Percentiles rank a stretch among this genome's conserved stretches.
phyloP scores from a whole-genome alignment of 352 stramenopile genomes.

The Blastocystis sp. region DNA sequence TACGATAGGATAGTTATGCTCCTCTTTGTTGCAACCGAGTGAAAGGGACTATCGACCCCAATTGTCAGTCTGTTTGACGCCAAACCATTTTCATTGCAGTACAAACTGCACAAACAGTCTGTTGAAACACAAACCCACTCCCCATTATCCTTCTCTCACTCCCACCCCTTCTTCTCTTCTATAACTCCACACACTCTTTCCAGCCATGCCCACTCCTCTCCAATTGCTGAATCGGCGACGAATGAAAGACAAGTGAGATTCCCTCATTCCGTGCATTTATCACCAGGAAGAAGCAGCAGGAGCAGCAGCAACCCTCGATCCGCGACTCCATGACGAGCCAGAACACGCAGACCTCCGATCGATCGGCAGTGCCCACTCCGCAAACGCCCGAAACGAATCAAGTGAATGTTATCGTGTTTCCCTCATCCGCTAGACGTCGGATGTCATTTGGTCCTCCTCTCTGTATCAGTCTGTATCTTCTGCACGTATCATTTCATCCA shows the following conservation, averaged over 20 bases:
- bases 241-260: background rate
- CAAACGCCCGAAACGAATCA: background rate
- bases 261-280: background rate
- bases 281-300: background rate
- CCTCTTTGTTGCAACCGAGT: too few relatives aligned
- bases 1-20: too few relatives aligned
- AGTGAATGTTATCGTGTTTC: background rate
- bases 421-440: background rate
- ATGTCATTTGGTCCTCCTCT: constrained; percentile 40
- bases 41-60: too few relatives aligned
- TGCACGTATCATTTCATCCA: too few relatives aligned
- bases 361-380: too few relatives aligned
- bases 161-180: too few relatives aligned
- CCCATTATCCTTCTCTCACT: too few relatives aligned
- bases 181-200: too few relatives aligned
- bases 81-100: too few relatives aligned
- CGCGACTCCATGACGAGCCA: background rate
- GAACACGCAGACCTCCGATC: background rate
- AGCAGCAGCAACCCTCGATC: background rate
- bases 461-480: constrained; percentile 18
- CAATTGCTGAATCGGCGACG: background rate
- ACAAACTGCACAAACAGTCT: too few relatives aligned
- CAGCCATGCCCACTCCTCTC: background rate
- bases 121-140: too few relatives aligned
- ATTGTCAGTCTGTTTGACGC: too few relatives aligned